Evolutionary conservation across 2,329 filamentous ascomycete species (phyloP), one percentile per base, ranked within the genome.

Genomic region (Catunica adiposa): DNA sequence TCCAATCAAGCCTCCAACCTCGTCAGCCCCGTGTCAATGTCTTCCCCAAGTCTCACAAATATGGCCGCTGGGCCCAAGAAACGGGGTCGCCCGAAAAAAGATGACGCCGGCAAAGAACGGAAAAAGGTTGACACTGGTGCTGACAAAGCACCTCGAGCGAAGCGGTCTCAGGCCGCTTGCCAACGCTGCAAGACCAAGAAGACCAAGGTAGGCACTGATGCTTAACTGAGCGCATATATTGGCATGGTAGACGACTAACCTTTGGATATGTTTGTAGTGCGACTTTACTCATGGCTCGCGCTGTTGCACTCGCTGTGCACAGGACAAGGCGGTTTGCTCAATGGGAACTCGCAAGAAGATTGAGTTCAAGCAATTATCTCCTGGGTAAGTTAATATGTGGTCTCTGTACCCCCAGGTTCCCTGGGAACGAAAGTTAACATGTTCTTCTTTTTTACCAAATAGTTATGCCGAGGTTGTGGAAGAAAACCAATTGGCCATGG

Each of bases 171-270:
- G 78, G 82, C 82, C 64, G 79, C 79, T 17, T 83, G 79, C 60
- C 78, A 82, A 67, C 70, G 79, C 61, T 83, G 79, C 70, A 70
- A 79, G 61, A 82, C 82, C 77, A 83, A 82, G 72, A 83, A 83
- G 71, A 83, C 79, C 55, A 82, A 82, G 78, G 78, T 79, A 38
- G 8, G 51, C 15, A 48, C 2, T n/a, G n/a, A n/a, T n/a, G n/a
- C n/a, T 2, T 31, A 23, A 34, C 26, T 51, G 11, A 31, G 25
- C 3, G 11, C 11, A 34, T 34, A 34, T 26, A 20, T 56, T 56
- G 52, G 54, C 54, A 46, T 44, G 2, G 20, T 44, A 11, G 20
- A n/a, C 40, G 8, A 7, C 15, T 22, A 17, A 17, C 20, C 40
- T 2, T 11, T n/a, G 31, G 1, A 6, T 40, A 11, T 26, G 23